Percentiles rank a stretch among this genome's conserved stretches.
phyloP scores from a whole-genome alignment of 176 grass and related monocot genomes.

The Poa pratensis region DNA sequence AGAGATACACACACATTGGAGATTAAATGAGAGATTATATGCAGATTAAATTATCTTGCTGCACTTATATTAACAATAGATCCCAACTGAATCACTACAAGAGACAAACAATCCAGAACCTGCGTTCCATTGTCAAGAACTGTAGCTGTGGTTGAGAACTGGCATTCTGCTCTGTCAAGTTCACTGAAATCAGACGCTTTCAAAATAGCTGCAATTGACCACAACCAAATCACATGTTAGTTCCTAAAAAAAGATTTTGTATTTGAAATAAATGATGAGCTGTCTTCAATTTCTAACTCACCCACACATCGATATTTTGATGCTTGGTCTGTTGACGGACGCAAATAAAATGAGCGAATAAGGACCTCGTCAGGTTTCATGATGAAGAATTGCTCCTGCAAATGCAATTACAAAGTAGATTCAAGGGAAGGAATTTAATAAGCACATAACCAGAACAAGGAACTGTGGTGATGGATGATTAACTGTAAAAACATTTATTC shows the following conservation, averaged over 20 bases:
- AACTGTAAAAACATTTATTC: slow-evolving; percentile 9
- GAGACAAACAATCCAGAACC: slow-evolving; percentile 47
- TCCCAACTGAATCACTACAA: too few species aligned
- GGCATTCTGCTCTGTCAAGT: slow-evolving; percentile 69
- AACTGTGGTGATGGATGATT: background rate
- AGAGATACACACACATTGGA: background rate
- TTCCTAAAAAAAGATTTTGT: background rate
- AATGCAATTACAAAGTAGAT: slow-evolving; percentile 25
- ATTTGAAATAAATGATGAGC: slow-evolving; percentile 2
- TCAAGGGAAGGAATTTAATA: slow-evolving; percentile 9
- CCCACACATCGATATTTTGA: slow-evolving; percentile 71
- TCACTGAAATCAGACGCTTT: slow-evolving; percentile 81
- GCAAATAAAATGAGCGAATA: slow-evolving; percentile 60
- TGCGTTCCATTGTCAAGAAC: slow-evolving; percentile 89
- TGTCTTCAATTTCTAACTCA: slow-evolving; percentile 39
- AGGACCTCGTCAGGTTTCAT: slow-evolving; percentile 72
- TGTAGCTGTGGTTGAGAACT: slow-evolving; percentile 71
- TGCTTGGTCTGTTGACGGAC: slow-evolving; percentile 64
- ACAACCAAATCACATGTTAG: background rate
- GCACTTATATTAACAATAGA: too few species aligned
- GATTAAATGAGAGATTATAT: background rate
- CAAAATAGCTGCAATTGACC: slow-evolving; percentile 70
- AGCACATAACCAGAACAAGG: slow-evolving; percentile 9
- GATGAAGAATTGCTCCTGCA: slow-evolving; percentile 88
- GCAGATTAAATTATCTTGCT: too few species aligned